phyloP scores from a whole-genome alignment of 108 stramenopile genomes.

The Epipyxis sp. region DNA sequence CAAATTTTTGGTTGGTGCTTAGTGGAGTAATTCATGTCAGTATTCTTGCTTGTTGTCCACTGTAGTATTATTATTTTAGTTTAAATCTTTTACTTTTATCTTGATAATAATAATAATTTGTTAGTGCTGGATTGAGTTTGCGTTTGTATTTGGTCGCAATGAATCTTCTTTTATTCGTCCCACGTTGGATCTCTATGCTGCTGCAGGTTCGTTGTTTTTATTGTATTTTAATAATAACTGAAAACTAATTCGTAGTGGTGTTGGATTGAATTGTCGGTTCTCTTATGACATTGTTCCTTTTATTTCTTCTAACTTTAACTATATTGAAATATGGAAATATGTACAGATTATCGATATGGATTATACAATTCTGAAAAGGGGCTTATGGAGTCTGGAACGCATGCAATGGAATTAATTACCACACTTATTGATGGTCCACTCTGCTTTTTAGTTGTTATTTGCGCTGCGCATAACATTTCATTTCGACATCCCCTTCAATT shows the following conservation, averaged over 20 bases:
- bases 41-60: background rate
- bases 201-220: background rate
- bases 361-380: background rate
- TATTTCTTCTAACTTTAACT: background rate
- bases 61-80: background rate
- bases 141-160: conserved; percentile 28
- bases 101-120: too few relatives aligned
- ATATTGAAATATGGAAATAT: background rate
- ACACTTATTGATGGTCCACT: conserved; percentile 16
- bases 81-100: too few relatives aligned
- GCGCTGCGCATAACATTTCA: background rate
- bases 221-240: too few relatives aligned
- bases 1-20: conserved; percentile 27
- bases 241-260: background rate
- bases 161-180: background rate
- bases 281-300: background rate
- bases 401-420: conserved; percentile 34
- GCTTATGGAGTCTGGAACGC: conserved; percentile 29
- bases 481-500: conserved; percentile 25
- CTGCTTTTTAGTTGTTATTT: conserved; percentile 16
- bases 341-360: background rate
- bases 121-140: conserved; percentile 30
- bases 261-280: too few relatives aligned
- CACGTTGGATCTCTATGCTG: conserved; percentile 24
- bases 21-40: conserved; percentile 23